These are phyloP conservation scores for Paramecium pentaurelia DNA, from an alignment of 73 alveolate species.

Conservation along the genomic window DNA sequence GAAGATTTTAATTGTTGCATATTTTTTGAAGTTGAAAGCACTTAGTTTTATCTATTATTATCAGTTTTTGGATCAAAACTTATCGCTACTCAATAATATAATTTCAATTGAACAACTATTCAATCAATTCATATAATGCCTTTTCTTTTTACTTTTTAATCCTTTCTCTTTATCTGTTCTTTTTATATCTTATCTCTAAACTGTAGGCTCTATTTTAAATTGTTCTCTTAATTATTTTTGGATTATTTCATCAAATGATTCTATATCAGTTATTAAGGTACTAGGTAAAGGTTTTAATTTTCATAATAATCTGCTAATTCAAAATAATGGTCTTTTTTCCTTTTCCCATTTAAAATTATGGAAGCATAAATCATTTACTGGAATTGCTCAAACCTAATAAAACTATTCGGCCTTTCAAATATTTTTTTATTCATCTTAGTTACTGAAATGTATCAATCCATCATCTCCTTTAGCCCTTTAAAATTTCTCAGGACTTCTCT, in stretches of 20 bases:
- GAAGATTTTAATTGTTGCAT: neutral
- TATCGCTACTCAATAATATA: neutral
- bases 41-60: neutral
- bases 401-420: neutral
- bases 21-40: neutral
- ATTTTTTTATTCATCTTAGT: neutral
- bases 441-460: neutral
- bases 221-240: neutral
- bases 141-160: neutral
- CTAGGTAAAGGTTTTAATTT: neutral
- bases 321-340: neutral
- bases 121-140: neutral
- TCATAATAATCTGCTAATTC: neutral
- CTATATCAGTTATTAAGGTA: neutral
- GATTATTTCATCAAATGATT: neutral
- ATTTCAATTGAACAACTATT: neutral
- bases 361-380: neutral
- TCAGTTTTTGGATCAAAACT: neutral
- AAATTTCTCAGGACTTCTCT: neutral
- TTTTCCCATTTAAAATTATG: neutral
- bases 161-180: neutral
- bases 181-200: neutral
- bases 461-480: neutral
- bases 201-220: neutral
- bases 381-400: neutral